Evolutionary conservation across 2,329 filamentous ascomycete genomes (phyloP).

Genomic region (Westerdykella sp.): DNA sequence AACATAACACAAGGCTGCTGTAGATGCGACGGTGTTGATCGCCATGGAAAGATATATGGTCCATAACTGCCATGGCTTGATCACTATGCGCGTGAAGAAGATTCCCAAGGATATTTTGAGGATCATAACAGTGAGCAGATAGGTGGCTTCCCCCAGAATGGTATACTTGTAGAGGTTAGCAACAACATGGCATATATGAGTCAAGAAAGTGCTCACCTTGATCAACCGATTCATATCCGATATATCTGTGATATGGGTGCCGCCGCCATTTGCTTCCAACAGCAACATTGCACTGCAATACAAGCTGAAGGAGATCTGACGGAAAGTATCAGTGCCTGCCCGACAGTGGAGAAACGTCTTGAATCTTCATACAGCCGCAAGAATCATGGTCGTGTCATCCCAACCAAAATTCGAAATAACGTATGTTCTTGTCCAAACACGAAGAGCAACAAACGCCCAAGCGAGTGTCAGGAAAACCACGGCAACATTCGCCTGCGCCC

Average conservation of each 20-base stretch:
- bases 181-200: constrained; percentile 4
- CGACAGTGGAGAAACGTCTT: not conserved
- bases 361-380: constrained; percentile 30
- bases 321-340: not conserved
- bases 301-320: constrained; percentile 30
- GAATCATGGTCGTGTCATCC: constrained; percentile 40
- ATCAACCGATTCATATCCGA: constrained; percentile 19
- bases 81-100: constrained; percentile 42
- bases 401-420: constrained; percentile 39
- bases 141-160: constrained; percentile 33
- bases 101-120: constrained; percentile 43
- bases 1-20: constrained; percentile 45
- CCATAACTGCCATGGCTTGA: constrained; percentile 35
- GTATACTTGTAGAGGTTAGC: constrained; percentile 21
- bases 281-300: constrained; percentile 26
- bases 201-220: constrained; percentile 16
- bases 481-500: constrained; percentile 19
- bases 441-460: constrained; percentile 36
- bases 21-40: constrained; percentile 29
- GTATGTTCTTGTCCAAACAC: constrained; percentile 37
- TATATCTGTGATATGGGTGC: constrained; percentile 24
- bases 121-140: constrained; percentile 37
- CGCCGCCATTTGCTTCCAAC: constrained; percentile 26
- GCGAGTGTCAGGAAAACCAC: constrained; percentile 34
- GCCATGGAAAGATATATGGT: constrained; percentile 36